These are phyloP conservation scores for Zymoseptoria brevis DNA, from an alignment of 2,329 filamentous ascomycete species.

Conservation along the genomic window DNA sequence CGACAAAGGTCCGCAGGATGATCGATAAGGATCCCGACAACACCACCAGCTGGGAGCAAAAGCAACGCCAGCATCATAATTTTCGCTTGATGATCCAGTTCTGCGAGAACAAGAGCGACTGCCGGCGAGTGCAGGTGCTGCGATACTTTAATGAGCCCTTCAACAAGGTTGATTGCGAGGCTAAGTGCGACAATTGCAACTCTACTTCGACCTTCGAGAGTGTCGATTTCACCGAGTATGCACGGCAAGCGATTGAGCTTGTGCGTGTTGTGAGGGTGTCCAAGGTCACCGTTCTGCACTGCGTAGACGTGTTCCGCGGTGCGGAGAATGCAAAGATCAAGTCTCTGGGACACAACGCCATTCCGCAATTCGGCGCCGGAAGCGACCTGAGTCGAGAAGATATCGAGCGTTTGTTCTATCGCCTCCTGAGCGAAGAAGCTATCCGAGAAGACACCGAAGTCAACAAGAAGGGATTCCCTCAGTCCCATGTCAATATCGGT, in stretches of 20 bases:
- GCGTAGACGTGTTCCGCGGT: constrained; percentile 76
- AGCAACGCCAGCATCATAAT: constrained; percentile 77
- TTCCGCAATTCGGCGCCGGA: constrained; percentile 60
- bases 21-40: constrained; percentile 63
- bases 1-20: constrained; percentile 64
- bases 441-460: constrained; percentile 53
- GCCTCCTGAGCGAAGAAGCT: constrained; percentile 64
- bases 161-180: constrained; percentile 59
- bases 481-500: constrained; percentile 58
- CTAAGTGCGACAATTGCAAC: constrained; percentile 82
- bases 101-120: constrained; percentile 83
- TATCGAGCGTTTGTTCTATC: constrained; percentile 75
- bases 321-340: constrained; percentile 54
- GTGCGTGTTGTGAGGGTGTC: constrained; percentile 51
- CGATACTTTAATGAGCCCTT: constrained; percentile 93
- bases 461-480: constrained; percentile 53
- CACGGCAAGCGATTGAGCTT: constrained; percentile 60
- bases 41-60: constrained; percentile 69
- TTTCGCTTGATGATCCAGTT: constrained; percentile 75
- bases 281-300: constrained; percentile 67
- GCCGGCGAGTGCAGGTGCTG: constrained; percentile 78
- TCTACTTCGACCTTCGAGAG: constrained; percentile 62
- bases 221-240: constrained; percentile 69
- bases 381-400: constrained; percentile 64
- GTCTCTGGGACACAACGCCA: constrained; percentile 42